Base-by-base conservation (phyloP, 2,329 filamentous ascomycete species). In the Alternaria sp. region DNA sequence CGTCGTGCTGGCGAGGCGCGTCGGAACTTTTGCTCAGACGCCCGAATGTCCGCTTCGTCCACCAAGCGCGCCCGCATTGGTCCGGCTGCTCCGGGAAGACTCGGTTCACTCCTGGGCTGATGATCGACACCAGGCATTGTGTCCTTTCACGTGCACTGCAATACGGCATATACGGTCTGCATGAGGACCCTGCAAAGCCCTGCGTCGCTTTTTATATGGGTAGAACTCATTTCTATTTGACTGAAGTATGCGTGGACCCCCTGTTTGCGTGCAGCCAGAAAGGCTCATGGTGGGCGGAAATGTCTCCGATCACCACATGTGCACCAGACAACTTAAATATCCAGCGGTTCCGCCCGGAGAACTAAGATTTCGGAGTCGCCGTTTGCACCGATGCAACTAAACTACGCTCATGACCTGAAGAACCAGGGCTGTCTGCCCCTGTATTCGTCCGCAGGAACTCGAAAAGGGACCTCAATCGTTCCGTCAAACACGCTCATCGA, bases 381-480 rank as follows among this genome's bases (percentile, higher is more conserved):
- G 32, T 40, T 15, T 19, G 26, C 25, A 40, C 36, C 36, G 36
- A 40, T 5, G 36, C 36, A 40, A 40, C 36, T 40, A 40, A 40
- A 40, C 4, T 17, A 1, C 15, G 36, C 15, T 40, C 36, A 40
- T 40, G 60, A 72, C 69, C 61, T 70, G 66, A 80, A 81, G 61
- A 81, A 83, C 84, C 84, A 86, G 7, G 84, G 83, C 66, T 78
- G 72, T 57, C 72, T 79, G 2, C 67, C 80, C 13, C 74, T 80
- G 72, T 89, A 89, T 58, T 69, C 72, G 56, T 82, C 79, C 15
- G 86, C 87, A 12, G 91, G 90, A 65, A 84, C 79, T 71, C 83
- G 74, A 82, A 93, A 90, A 1, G 91, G 91, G 19, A 91, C 82
- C 36, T 89, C 89, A 30, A 92, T 78, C 8, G 78, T 79, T 10